Conservation (phyloP, 805 yeast genomes). For the Pichia cabralensis region DNA sequence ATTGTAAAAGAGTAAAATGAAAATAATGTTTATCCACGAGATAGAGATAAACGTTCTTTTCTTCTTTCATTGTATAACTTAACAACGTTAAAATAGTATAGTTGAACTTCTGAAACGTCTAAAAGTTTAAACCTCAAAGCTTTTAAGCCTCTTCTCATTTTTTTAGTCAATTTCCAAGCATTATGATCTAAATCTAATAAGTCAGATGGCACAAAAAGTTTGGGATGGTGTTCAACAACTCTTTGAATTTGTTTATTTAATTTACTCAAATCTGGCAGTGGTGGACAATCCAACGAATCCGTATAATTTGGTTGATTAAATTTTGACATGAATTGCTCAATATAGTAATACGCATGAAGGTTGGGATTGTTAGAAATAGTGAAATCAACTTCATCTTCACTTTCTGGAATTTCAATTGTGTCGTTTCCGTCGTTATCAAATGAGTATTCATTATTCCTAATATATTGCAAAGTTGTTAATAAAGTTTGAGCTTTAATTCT, state of each 20-base stretch:
- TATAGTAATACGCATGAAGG: too few species aligned
- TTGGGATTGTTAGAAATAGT: too few species aligned
- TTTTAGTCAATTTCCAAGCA: slow-evolving; percentile 32
- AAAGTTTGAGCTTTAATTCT: slow-evolving; percentile 12
- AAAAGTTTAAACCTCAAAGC: slow-evolving; percentile 42
- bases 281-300: slow-evolving; percentile 16
- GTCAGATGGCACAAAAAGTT: slow-evolving; percentile 30
- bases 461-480: slow-evolving; percentile 10
- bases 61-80: slow-evolving; percentile 23
- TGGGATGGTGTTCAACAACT: slow-evolving; percentile 24
- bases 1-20: too few species aligned
- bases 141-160: slow-evolving; percentile 18
- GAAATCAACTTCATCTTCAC: slow-evolving; percentile 5
- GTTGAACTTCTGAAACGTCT: slow-evolving; percentile 41
- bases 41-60: slow-evolving; percentile 13
- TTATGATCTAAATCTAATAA: slow-evolving; percentile 33
- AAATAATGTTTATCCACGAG: too few species aligned
- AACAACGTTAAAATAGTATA: slow-evolving; percentile 44
- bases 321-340: too few species aligned
- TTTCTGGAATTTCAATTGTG: slow-evolving; percentile 1
- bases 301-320: slow-evolving; percentile 8
- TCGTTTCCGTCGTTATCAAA: not conserved
- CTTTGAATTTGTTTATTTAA: slow-evolving; percentile 17
- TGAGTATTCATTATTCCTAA: slow-evolving; percentile 7
- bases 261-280: slow-evolving; percentile 17